A percentile compares a stretch with the other conserved stretches of the same genome.
Evolutionary conservation across 2,329 filamentous ascomycete species (phyloP).

Genomic region (Stagonosporopsis rhizophila): DNA sequence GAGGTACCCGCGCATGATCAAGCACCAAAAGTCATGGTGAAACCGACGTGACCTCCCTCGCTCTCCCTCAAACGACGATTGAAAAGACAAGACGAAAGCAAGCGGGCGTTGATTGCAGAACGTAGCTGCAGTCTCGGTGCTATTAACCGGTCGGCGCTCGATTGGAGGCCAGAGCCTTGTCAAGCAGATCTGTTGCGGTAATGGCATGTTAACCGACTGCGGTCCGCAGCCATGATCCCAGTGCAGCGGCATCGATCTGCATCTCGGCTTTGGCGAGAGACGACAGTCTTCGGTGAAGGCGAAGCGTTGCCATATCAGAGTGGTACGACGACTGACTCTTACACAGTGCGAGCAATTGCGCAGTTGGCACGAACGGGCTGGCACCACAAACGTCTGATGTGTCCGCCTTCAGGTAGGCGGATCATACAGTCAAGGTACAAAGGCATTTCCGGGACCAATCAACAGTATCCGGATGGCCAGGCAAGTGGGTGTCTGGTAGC

Average conservation of each 20-base stretch:
- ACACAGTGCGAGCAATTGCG: neutral
- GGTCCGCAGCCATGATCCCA: conserved; percentile 12
- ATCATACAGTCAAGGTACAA: neutral
- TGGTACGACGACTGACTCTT: conserved; percentile 4
- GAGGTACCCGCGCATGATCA: conserved; percentile 5
- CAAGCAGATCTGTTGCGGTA: conserved; percentile 6
- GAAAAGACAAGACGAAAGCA: neutral
- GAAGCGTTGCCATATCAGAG: neutral
- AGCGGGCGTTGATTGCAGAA: neutral
- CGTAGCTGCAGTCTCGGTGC: neutral
- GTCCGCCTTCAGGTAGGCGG: neutral
- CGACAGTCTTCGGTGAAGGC: conserved; percentile 3
- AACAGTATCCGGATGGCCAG: neutral
- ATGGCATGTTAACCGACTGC: conserved; percentile 18
- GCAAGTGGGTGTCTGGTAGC: conserved; percentile 5
- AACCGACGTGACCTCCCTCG: neutral
- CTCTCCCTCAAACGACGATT: neutral
- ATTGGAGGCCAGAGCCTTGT: conserved; percentile 10
- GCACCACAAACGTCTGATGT: neutral
- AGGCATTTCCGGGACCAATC: conserved; percentile 1
- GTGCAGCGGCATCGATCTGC: conserved; percentile 11
- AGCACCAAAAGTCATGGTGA: conserved; percentile 2
- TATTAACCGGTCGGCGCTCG: neutral
- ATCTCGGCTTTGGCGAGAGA: conserved; percentile 8
- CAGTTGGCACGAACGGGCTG: conserved; percentile 1